Evolutionary conservation across 2,329 filamentous ascomycete species (phyloP), one percentile per base, ranked within the genome.

Genomic region (Sporothrix pallida): DNA sequence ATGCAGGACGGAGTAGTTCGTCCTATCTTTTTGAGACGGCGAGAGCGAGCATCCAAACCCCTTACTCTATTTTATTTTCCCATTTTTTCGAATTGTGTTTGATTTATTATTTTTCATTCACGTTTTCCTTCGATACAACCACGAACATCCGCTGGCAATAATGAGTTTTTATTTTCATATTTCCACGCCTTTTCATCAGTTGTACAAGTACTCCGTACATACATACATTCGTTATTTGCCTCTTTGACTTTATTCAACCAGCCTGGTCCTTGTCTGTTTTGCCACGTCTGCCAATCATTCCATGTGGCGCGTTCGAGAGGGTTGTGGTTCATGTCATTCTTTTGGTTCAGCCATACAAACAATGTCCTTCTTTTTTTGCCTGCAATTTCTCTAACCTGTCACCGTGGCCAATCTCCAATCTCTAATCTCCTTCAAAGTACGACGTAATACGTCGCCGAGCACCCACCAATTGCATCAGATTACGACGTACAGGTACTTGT

Each of bases 241-340:
- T 63, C 68, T 70, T 70, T 70, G 63, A 50, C 46, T 31, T 52
- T 50, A 31, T 70, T 58, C 37, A 23, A 63, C 42, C 37, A 65
- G 60, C 60, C 60, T 60, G 54, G n/a, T 60, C 42, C 50, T 20
- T 71, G 17, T 42, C 69, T 46, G 37, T 60, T 71, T 71, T 46
- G 37, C 37, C 44, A 58, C 50, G 12, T 48, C 31, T 71, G 31
- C 54, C 31, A 44, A 58, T 71, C 17, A 52, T 42, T 70, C 50
- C 67, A 63, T 63, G 17, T 23, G 60, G 37, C 60, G 60, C 60
- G 31, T 63, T 63, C 37, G 42, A 3, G 37, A 46, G 58, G 17
- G 12, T 15, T 46, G 26, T 44, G 60, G 58, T 44, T 63, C 37
- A 37, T 37, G 31, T 37, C 31, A 37, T 37, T 46, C 6, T 15